Conservation (phyloP, 352 stramenopile species). For the Phytophthora chlamydospora region DNA sequence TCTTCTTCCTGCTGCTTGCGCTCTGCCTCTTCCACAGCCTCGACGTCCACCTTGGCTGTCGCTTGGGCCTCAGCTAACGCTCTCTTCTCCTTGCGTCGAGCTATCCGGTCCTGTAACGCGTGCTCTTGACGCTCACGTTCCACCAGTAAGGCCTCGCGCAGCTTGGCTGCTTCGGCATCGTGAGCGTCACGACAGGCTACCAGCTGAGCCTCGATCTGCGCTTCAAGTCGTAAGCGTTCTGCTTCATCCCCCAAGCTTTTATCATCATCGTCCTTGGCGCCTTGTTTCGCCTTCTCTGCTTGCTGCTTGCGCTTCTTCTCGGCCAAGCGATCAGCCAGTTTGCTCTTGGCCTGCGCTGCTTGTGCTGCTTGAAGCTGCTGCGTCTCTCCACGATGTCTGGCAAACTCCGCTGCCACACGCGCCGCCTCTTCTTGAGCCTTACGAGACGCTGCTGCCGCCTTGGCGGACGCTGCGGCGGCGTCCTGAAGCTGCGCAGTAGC, state of each 20-base stretch:
- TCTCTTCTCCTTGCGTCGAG: constrained; percentile 52
- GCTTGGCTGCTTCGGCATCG: constrained; percentile 33
- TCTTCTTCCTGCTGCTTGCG: constrained; percentile 41
- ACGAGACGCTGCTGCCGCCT: constrained; percentile 49
- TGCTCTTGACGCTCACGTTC: constrained; percentile 61
- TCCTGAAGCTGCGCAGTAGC: constrained; percentile 40
- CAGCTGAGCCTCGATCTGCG: constrained; percentile 36
- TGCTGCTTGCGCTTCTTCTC: constrained; percentile 56
- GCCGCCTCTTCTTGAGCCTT: constrained; percentile 60
- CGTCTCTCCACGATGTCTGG: constrained; percentile 52
- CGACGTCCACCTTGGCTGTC: constrained; percentile 12
- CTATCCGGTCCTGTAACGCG: constrained; percentile 59
- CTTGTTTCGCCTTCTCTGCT: neutral
- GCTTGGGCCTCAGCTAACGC: constrained; percentile 11
- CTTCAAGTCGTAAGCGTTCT: constrained; percentile 29
- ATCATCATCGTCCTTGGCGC: neutral
- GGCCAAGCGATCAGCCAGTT: constrained; percentile 67
- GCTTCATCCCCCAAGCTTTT: constrained; percentile 26
- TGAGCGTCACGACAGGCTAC: constrained; percentile 35
- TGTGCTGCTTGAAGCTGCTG: constrained; percentile 48
- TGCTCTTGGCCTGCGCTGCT: constrained; percentile 53
- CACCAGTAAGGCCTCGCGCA: constrained; percentile 33
- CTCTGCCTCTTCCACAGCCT: constrained; percentile 37
- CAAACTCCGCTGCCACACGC: constrained; percentile 61
- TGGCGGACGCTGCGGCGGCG: constrained; percentile 33